Evolutionary conservation across 1,284 basidiomycete genomes (phyloP).

Genomic region (Chondrostereum purpureum): DNA sequence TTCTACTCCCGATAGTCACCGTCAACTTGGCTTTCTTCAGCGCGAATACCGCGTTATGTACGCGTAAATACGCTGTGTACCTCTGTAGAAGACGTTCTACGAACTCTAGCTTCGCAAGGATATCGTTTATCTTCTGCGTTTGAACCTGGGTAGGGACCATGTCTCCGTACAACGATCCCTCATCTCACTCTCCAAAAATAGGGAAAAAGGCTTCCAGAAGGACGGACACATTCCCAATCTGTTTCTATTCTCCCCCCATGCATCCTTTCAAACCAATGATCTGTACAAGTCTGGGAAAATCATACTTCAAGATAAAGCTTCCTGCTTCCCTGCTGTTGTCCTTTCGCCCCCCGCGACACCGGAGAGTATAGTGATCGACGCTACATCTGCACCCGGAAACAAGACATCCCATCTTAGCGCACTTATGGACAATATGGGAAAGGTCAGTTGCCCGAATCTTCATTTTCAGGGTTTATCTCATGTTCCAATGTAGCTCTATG

Average conservation of each 20-base stretch:
- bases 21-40: conserved; percentile 29
- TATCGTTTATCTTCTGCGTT: conserved; percentile 47
- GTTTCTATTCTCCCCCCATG: conserved; percentile 66
- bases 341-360: conserved; percentile 55
- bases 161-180: conserved; percentile 2
- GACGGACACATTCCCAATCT: conserved; percentile 81
- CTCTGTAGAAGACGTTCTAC: conserved; percentile 53
- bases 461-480: neutral
- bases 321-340: conserved; percentile 90
- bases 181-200: conserved; percentile 32
- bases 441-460: conserved; percentile 38
- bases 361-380: conserved; percentile 74
- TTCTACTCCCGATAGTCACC: conserved; percentile 6
- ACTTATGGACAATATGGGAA: conserved; percentile 76
- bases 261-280: conserved; percentile 53
- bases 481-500: conserved; percentile 52
- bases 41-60: conserved; percentile 75
- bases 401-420: conserved; percentile 94
- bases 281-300: conserved; percentile 73
- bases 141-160: conserved; percentile 35
- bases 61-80: conserved; percentile 77
- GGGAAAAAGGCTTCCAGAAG: conserved; percentile 42
- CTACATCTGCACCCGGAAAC: conserved; percentile 96
- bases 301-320: conserved; percentile 96
- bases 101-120: conserved; percentile 47